These are phyloP conservation scores for Hanseniaspora mollemarum DNA, from an alignment of 805 yeast genomes.

Conservation along the genomic window DNA sequence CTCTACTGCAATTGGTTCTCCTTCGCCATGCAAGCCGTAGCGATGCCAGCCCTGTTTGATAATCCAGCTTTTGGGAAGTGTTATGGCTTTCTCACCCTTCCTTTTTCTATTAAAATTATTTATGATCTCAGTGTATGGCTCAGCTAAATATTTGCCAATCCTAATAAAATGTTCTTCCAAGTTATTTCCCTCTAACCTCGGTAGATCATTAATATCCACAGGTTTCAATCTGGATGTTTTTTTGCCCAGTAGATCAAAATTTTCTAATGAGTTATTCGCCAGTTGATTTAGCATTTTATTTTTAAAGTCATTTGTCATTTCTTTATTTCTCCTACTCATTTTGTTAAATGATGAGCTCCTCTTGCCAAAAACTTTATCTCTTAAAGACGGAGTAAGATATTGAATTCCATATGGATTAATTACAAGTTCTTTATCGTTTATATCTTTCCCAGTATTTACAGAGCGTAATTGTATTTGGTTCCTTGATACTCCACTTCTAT, in stretches of 20 bases:
- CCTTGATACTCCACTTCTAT: too few relatives aligned
- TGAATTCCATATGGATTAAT: slow-evolving; percentile 74
- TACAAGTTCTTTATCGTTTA: not conserved
- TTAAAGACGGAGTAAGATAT: slow-evolving; percentile 50
- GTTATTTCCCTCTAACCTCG: slow-evolving; percentile 57
- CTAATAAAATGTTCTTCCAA: slow-evolving; percentile 78
- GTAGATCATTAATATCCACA: slow-evolving; percentile 44
- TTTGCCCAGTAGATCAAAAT: slow-evolving; percentile 64
- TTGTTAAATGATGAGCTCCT: slow-evolving; percentile 25
- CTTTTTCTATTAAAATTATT: not conserved
- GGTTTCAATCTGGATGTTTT: slow-evolving; percentile 53
- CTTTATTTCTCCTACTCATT: slow-evolving; percentile 22
- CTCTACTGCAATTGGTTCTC: slow-evolving; percentile 43
- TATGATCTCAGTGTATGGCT: slow-evolving; percentile 37
- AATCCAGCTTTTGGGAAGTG: slow-evolving; percentile 43
- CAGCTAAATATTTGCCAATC: slow-evolving; percentile 48
- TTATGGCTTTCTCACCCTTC: slow-evolving; percentile 20
- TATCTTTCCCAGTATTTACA: not conserved
- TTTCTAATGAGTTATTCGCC: slow-evolving; percentile 48
- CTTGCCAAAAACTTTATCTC: slow-evolving; percentile 42
- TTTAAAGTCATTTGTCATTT: slow-evolving; percentile 28
- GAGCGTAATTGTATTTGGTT: not conserved
- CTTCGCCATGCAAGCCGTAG: slow-evolving; percentile 45
- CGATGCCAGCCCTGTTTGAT: slow-evolving; percentile 63
- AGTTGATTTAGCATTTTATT: slow-evolving; percentile 26